phyloP scores from a whole-genome alignment of 148 eudicot species.

The Bassia scoparia region DNA sequence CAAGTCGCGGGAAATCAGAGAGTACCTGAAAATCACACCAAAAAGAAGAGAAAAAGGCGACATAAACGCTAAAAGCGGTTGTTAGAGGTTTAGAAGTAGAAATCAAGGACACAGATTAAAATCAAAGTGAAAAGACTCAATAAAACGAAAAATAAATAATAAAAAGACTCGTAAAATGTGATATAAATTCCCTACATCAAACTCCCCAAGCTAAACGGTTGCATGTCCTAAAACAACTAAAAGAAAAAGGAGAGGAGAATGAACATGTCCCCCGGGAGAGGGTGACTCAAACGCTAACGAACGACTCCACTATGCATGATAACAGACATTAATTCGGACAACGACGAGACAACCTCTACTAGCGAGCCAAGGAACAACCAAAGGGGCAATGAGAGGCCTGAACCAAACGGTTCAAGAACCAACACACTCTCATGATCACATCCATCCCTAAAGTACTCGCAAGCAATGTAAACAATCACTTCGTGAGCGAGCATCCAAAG shows the following conservation, averaged over 20 bases:
- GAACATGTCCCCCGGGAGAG: background rate
- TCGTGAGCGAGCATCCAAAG: background rate
- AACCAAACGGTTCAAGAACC: background rate
- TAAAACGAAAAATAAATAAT: too few relatives aligned
- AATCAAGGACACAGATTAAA: too few relatives aligned
- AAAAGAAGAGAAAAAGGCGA: too few relatives aligned
- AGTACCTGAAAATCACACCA: too few relatives aligned
- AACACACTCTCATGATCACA: background rate
- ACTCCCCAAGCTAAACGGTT: background rate
- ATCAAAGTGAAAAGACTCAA: too few relatives aligned
- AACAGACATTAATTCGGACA: too few relatives aligned
- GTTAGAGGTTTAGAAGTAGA: too few relatives aligned
- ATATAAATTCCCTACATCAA: too few relatives aligned
- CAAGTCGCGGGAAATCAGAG: too few relatives aligned
- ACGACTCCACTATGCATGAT: too few relatives aligned
- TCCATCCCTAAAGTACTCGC: background rate
- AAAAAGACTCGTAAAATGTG: background rate
- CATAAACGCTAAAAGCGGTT: too few relatives aligned
- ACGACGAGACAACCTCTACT: background rate
- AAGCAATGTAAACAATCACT: background rate
- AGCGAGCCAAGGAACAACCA: background rate
- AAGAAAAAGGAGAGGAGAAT: background rate
- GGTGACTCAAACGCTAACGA: background rate
- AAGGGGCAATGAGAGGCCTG: background rate
- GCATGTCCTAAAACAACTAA: background rate